phyloP scores from a whole-genome alignment of 768 basidiomycete species.

The Lactifluus echinatus region DNA sequence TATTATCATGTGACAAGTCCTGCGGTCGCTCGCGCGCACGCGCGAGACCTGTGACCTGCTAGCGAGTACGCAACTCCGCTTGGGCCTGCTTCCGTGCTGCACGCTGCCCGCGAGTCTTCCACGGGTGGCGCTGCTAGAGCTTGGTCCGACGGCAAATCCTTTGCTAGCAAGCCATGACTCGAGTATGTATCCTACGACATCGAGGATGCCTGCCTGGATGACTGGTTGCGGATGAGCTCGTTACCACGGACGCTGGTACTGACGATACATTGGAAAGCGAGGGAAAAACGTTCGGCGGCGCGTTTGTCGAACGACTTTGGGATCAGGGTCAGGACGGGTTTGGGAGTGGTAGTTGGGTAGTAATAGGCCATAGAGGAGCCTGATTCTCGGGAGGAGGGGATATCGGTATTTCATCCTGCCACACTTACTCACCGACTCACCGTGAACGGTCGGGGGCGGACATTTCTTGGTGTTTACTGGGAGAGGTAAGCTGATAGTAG shows the following conservation, averaged over 20 bases:
- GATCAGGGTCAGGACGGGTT: no score
- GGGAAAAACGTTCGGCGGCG: slow-evolving; percentile 81
- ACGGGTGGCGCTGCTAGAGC: slow-evolving; percentile 60
- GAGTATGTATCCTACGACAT: no score
- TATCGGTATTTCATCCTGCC: no score
- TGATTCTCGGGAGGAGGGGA: slow-evolving; percentile 77
- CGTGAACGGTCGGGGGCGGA: no score
- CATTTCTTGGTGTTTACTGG: no score
- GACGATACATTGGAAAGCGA: slow-evolving; percentile 94
- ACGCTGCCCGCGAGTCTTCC: slow-evolving; percentile 70
- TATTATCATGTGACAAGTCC: no score
- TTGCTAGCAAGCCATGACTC: slow-evolving; percentile 76
- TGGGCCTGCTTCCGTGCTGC: slow-evolving; percentile 51
- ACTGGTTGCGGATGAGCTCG: no score
- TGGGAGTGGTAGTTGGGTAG: slow-evolving; percentile 52
- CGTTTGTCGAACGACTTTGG: no score
- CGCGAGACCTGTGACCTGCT: slow-evolving; percentile 49
- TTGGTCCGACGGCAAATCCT: slow-evolving; percentile 83
- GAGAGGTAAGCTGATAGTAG: no score
- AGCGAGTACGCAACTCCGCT: slow-evolving; percentile 47
- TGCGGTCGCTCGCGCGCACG: slow-evolving; percentile 47
- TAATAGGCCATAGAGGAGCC: slow-evolving; percentile 65
- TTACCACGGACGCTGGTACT: no score
- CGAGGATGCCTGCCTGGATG: no score
- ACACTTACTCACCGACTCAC: no score